Conservation (phyloP, 1,284 basidiomycete species). For the Trametes polyzona region DNA sequence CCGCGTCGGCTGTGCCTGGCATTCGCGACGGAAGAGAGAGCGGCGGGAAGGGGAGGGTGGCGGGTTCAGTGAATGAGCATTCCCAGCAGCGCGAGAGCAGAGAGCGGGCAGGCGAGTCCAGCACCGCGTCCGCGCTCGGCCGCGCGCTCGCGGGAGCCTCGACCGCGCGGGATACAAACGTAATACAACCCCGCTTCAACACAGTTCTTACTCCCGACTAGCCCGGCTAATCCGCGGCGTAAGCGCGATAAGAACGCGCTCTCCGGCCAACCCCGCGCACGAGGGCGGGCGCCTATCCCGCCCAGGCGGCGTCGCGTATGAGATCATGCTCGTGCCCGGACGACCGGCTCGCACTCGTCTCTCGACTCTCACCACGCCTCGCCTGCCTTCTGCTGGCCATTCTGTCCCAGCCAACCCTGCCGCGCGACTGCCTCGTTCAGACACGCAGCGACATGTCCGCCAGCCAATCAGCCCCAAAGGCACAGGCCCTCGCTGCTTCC, state of each 20-base stretch:
- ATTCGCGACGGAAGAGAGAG: slow-evolving; percentile 14
- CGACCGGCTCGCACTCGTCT: slow-evolving; percentile 9
- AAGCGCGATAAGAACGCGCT: slow-evolving; percentile 11
- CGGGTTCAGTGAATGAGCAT: slow-evolving; percentile 15
- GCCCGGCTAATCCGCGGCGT: not conserved
- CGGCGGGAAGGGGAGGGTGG: not conserved
- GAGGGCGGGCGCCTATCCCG: not conserved
- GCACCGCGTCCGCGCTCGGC: not conserved
- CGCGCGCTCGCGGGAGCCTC: slow-evolving; percentile 4
- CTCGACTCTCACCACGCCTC: not conserved
- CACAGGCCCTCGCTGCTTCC: slow-evolving; percentile 6
- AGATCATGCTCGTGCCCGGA: not conserved
- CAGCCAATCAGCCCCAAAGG: slow-evolving; percentile 24
- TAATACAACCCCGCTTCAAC: slow-evolving; percentile 11
- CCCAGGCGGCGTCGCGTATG: slow-evolving; percentile 5
- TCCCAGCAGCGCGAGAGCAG: slow-evolving; percentile 13
- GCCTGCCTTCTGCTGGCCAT: not conserved
- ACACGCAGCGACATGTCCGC: slow-evolving; percentile 23
- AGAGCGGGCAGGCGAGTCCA: not conserved
- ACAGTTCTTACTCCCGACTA: not conserved
- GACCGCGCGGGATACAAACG: slow-evolving; percentile 7
- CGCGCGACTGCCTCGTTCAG: not conserved
- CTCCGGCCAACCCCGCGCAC: slow-evolving; percentile 4
- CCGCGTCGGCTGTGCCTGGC: slow-evolving; percentile 15
- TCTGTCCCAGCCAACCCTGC: not conserved